Base-by-base conservation (phyloP, 352 stramenopile genomes). In the Aphanomyces invadans region DNA sequence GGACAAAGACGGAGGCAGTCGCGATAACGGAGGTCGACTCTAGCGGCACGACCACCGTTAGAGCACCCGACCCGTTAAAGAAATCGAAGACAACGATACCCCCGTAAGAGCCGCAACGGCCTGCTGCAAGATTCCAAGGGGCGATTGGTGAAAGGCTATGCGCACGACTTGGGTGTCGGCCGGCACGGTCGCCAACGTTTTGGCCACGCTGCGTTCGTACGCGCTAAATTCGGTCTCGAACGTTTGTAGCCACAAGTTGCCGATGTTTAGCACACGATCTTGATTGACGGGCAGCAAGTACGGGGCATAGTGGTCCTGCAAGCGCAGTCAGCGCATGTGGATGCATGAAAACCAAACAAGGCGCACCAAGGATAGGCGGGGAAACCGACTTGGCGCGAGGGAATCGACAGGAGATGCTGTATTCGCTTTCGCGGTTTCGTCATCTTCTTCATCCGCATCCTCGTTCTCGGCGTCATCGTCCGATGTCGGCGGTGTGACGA, bases 71-170 rank as follows among this genome's bases (percentile, higher is more conserved):
- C n/a, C n/a, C n/a, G n/a, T n/a, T 36, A 9, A 64, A 36, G 19
- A 33, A 10, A 46, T 23, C n/a, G 19, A 2, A 44, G 0, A 10
- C 15, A 15, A 0, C 9, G 17, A 23, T 19, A 64, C 55, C 21
- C 32, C 55, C 12, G 55, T 36, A 5, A 64, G 5, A 3, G 36
- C 55, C 25, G 15, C 17, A 1, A 64, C 10, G 2, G 55, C 55
- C 31, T 38, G 23, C 25, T 64, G 55, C 36, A 64, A 29, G 23
- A 64, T 46, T 19, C 55, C 55, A 2, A 31, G 15, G 36, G 55
- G 36, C n/a, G 55, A 49, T n/a, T 64, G 55, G 28, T 64, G 55
- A 21, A 64, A 64, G 33, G 52, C 3, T 4, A 64, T 46, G 21
- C 38, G 15, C 3, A 64, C 32, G 39, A 64, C 15, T 32, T 57